Evolutionary conservation across 768 basidiomycete genomes (phyloP), one percentile per base, ranked within the genome.

Genomic region (Hygrocybe coccinea): DNA sequence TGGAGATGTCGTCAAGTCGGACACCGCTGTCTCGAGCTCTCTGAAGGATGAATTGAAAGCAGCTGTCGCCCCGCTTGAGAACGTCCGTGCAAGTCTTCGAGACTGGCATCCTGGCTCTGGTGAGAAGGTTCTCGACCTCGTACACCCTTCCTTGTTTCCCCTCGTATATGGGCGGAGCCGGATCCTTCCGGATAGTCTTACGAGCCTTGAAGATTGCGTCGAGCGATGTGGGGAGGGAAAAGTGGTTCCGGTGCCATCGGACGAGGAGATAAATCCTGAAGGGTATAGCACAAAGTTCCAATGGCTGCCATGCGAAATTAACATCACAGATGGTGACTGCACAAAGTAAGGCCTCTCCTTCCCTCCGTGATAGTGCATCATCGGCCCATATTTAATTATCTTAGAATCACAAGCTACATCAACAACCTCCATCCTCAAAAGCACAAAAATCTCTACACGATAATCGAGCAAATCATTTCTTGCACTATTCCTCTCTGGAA

Each of bases 51-150:
- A 50, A 22, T 62, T 76, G 5, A 59, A 66, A 9, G 37, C 59
- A 3, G 70, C 62, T 12, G 62, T 68, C 19, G 51, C 41, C 5
- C 22, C 52, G 5, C 72, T 78, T 35, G 74, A 79, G 56, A 58
- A 68, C 43, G 66, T 75, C 5, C 69, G 72, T 71, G 70, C 41
- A 3, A 62, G 62, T 0, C 24, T 65, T 50, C 72, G 69, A 38
- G 78, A 79, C 60, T 79, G 78, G 78, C 77, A 79, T 58, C 78
- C 78, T 5, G 67, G 69, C 3, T 74, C 75, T 0, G 65, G 77
- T 57, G 62, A 67, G 5, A 71, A 71, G 47, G 77, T 79, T 0
- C 71, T 76, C 38, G 76, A 79, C 54, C 66, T 79, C 25, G 72
- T 79, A 0, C 74, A 80, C 50, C 78, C 78, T 41, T 74, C 76